Percentiles rank a stretch among this genome's conserved stretches.
phyloP scores from a whole-genome alignment of 495 filamentous ascomycete species.

The Peziza echinospora region DNA sequence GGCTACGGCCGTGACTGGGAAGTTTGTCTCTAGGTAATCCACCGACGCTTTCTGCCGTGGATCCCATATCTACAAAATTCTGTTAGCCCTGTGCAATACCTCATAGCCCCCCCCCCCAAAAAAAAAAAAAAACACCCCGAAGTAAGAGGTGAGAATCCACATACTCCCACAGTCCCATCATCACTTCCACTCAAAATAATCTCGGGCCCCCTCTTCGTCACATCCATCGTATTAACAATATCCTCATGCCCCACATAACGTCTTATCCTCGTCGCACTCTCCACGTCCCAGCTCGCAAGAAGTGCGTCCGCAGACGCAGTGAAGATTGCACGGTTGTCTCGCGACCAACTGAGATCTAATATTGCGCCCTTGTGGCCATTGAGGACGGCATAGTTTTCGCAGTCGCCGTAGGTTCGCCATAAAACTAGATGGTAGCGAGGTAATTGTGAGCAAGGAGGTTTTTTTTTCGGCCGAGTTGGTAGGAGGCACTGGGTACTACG shows the following conservation, averaged over 20 bases:
- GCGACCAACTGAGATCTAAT: slow-evolving; percentile 87
- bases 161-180: slow-evolving; percentile 65
- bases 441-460: slow-evolving; percentile 2
- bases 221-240: slow-evolving; percentile 72
- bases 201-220: slow-evolving; percentile 73
- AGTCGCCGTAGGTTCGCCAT: slow-evolving; percentile 79
- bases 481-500: slow-evolving; percentile 17
- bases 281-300: slow-evolving; percentile 88
- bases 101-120: no score
- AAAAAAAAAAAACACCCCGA: no score
- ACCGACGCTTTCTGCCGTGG: slow-evolving; percentile 74
- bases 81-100: slow-evolving; percentile 4
- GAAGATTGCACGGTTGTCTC: slow-evolving; percentile 74
- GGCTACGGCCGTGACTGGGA: slow-evolving; percentile 79
- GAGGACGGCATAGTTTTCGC: slow-evolving; percentile 77
- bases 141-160: slow-evolving; percentile 5
- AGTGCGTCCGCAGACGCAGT: slow-evolving; percentile 76
- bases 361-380: slow-evolving; percentile 76
- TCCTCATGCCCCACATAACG: slow-evolving; percentile 87
- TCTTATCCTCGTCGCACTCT: slow-evolving; percentile 68
- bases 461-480: background rate
- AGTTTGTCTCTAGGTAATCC: slow-evolving; percentile 75
- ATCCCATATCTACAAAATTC: slow-evolving; percentile 53
- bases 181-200: slow-evolving; percentile 72
- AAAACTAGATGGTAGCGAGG: slow-evolving; percentile 45